phyloP scores from a whole-genome alignment of 257 asterid species.

The Jacaranda copaia region DNA sequence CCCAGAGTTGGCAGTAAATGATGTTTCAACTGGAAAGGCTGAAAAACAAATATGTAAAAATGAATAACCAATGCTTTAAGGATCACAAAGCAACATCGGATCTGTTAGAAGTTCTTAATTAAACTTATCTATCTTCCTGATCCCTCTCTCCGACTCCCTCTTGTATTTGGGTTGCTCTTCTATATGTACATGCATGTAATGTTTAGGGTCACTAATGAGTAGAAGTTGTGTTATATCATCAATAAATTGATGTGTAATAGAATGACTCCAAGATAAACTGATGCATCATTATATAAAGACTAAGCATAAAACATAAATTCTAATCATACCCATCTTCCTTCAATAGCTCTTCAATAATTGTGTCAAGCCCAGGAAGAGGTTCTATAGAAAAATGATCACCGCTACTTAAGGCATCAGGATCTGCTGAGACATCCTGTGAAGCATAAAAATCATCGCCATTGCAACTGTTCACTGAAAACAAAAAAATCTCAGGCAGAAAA shows the following conservation, averaged over 20 bases:
- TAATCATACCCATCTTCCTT: constrained; percentile 87
- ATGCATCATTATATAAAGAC: neutral
- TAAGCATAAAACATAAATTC: constrained; percentile 17
- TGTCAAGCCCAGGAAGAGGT: constrained; percentile 91
- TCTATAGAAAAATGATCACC: constrained; percentile 58
- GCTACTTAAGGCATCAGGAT: constrained; percentile 40
- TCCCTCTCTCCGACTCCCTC: no score
- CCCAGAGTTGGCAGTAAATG: no score
- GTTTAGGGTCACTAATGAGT: no score
- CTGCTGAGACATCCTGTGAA: constrained; percentile 58
- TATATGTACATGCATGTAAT: no score
- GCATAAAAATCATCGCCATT: constrained; percentile 14
- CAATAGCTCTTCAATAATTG: constrained; percentile 76
- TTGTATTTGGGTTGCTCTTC: no score
- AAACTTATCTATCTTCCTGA: no score
- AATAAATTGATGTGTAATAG: neutral
- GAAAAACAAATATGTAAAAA: no score
- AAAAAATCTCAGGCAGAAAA: neutral
- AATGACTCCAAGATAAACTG: neutral
- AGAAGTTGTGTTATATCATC: no score
- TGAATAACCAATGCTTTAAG: no score
- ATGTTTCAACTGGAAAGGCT: no score
- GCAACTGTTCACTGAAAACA: constrained; percentile 20
- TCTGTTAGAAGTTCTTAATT: no score
- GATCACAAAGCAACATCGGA: no score